Base-by-base conservation (phyloP, 2,329 filamentous ascomycete genomes). In the Huntiella moniliformis region DNA sequence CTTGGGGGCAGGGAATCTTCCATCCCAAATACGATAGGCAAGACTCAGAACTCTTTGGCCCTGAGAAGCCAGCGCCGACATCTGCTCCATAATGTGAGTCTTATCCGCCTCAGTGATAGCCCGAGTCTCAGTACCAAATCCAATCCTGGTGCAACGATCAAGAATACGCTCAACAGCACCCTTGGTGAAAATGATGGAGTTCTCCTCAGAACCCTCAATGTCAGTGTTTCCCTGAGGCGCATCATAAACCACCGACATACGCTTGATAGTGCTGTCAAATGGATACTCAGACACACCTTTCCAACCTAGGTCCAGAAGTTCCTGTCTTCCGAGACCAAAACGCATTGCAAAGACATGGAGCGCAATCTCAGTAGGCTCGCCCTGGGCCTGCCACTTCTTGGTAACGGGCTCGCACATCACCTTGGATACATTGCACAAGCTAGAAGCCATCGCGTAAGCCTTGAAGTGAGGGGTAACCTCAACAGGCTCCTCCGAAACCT, bases 181-280 rank as follows among this genome's bases (percentile, higher is more conserved):
- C 56, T 78, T 78, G 51, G 70, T 73, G 52, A 75, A 76, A 4
- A 77, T 64, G 50, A 72, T 56, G 52, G 70, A 73, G 53, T 63
- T 65, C 10, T 44, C 39, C 5, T 41, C 38, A 4, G 62, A 55
- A 1, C 59, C 54, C n/a, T 63, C 57, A 11, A 62, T 56, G 8
- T 65, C 59, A 15, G 57, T 61, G 7, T 56, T 56, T 2, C 57
- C 59, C 33, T 67, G 62, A 1, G 70, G 69, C 4, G 61, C 61
- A 41, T 73, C 66, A 60, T 82, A 84, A 39, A 85, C 69, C 47
- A 85, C 79, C 6, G 78, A 82, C 81, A 86, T 86, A 54, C 78
- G 76, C 68, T 86, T 86, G 57, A 84, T 74, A 54, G 70, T 71
- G 47, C 77, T 82, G 58, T 86, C 80, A 55, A 86, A 87, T n/a